Evolutionary conservation across 2,329 filamentous ascomycete species (phyloP).

Genomic region (Cucurbitaria berberidis): DNA sequence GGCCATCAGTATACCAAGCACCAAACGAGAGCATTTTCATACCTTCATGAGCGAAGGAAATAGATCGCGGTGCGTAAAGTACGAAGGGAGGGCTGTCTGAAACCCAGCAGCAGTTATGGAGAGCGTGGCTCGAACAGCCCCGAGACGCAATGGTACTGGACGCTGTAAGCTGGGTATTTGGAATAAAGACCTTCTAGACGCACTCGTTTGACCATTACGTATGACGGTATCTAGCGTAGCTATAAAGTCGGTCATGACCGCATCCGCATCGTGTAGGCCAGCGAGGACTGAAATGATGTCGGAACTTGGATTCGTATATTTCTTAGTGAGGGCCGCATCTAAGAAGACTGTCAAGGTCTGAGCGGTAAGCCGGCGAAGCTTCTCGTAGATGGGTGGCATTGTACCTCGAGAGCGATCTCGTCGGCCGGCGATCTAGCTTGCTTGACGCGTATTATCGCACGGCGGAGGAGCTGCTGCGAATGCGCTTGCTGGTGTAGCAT

Average conservation of each 20-base stretch:
- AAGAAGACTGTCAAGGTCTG: slow-evolving; percentile 92
- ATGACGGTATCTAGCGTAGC: slow-evolving; percentile 82
- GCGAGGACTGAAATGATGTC: slow-evolving; percentile 91
- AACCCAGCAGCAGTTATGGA: slow-evolving; percentile 92
- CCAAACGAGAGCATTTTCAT: background rate
- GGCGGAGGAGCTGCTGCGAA: slow-evolving; percentile 77
- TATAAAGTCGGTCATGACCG: slow-evolving; percentile 87
- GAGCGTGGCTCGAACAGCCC: slow-evolving; percentile 80
- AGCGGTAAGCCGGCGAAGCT: slow-evolving; percentile 51
- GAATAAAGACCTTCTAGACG: slow-evolving; percentile 40
- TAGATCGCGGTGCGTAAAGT: slow-evolving; percentile 91
- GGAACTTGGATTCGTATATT: slow-evolving; percentile 92
- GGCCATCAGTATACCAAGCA: slow-evolving; percentile 9
- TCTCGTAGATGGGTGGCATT: slow-evolving; percentile 31
- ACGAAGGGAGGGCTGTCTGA: slow-evolving; percentile 90
- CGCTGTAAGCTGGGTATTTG: slow-evolving; percentile 17
- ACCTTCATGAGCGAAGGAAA: slow-evolving; percentile 97
- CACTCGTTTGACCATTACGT: slow-evolving; percentile 73
- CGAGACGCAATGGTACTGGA: slow-evolving; percentile 75
- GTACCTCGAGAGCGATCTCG: slow-evolving; percentile 84
- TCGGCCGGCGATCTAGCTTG: slow-evolving; percentile 66
- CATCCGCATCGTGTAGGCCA: slow-evolving; percentile 86
- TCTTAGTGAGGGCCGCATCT: slow-evolving; percentile 80
- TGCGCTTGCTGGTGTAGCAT: slow-evolving; percentile 76
- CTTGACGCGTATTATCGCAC: slow-evolving; percentile 73